Base-by-base conservation (phyloP, 805 yeast genomes). In the Dipodascopsis tothii region DNA sequence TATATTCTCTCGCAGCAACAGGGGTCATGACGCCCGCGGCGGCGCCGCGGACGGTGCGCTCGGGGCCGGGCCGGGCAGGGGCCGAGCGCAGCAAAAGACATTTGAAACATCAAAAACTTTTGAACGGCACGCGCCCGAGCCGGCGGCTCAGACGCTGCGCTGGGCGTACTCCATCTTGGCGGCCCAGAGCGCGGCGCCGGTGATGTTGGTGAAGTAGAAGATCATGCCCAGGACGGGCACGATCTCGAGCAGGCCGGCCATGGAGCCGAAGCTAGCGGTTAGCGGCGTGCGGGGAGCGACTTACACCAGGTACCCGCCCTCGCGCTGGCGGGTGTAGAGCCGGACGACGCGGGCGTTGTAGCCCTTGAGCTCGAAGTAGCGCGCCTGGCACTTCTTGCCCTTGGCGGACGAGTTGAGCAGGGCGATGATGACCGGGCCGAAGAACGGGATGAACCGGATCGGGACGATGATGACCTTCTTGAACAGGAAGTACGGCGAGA, bases 351-450 rank as follows among this genome's bases (percentile, higher is more conserved):
- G 56, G 3, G 60, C 58, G 32, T 60, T 55, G 51, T 62, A 69
- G 1, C 71, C 74, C 50, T 73, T 75, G 35, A 77, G 59, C n/a
- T 64, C 64, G 46, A 70, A 76, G 50, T 75, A 78, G 34, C 80
- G 60, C 6, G 60, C 51, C 41, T 75, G 81, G 11, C 68, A 63
- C 21, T 58, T 59, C 37, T 67, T 60, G 0, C 78, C 81, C 34
- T 67, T 67, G 7, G 69, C 56, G 0, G 78, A 71, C 0, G 80
- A 72, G 40, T 65, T 68, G 6, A 74, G 37, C 5, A 71, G 39
- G 14, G 73, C 59, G 5, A 70, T 68, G 11, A 75, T 14, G 5
- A 68, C 19, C 0, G 80, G 78, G 0, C 82, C 82, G 5, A 72
- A 21, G 11, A 75, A 19, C 0, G 83, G 83, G 7, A 77, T 63